These are phyloP conservation scores for Penicillium frequentans DNA, from an alignment of 2,329 filamentous ascomycete species.

Conservation along the genomic window DNA sequence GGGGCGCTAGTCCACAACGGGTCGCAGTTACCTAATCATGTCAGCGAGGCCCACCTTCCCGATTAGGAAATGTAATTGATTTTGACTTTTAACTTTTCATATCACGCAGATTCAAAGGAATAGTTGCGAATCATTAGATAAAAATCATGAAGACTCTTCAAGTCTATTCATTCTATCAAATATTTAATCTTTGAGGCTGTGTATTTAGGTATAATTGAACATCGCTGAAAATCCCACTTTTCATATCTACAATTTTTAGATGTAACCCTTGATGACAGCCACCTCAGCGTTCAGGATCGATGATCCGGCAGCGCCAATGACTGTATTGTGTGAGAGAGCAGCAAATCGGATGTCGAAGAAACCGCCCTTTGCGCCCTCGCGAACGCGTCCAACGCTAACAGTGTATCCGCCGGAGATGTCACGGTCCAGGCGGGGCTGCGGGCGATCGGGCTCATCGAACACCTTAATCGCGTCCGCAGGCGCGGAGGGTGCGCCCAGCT, in stretches of 20 bases:
- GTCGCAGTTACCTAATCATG: constrained; percentile 2
- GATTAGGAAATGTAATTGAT: constrained; percentile 7
- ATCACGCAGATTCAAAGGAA: neutral
- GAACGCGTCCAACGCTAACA: constrained; percentile 82
- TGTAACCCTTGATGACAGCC: constrained; percentile 82
- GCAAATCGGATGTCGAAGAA: constrained; percentile 96
- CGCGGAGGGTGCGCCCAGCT: constrained; percentile 82
- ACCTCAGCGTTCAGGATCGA: constrained; percentile 94
- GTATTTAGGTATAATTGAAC: constrained; percentile 9
- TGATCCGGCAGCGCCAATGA: constrained; percentile 94
- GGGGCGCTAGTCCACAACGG: constrained; percentile 26
- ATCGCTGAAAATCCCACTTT: constrained; percentile 21
- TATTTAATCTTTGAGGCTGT: neutral
- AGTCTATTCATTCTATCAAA: constrained; percentile 1
- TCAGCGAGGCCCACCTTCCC: constrained; percentile 6
- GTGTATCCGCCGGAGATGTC: constrained; percentile 84
- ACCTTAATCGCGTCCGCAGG: constrained; percentile 79
- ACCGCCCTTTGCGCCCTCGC: constrained; percentile 75
- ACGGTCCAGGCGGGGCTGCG: constrained; percentile 86
- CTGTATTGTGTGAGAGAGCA: constrained; percentile 84
- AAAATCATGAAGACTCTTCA: neutral
- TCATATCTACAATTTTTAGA: constrained; percentile 48
- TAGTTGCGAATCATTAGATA: neutral
- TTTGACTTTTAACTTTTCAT: neutral
- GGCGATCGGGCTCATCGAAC: constrained; percentile 84